Conservation (phyloP, 2,329 filamentous ascomycete species). For the Metarhizium humberi region DNA sequence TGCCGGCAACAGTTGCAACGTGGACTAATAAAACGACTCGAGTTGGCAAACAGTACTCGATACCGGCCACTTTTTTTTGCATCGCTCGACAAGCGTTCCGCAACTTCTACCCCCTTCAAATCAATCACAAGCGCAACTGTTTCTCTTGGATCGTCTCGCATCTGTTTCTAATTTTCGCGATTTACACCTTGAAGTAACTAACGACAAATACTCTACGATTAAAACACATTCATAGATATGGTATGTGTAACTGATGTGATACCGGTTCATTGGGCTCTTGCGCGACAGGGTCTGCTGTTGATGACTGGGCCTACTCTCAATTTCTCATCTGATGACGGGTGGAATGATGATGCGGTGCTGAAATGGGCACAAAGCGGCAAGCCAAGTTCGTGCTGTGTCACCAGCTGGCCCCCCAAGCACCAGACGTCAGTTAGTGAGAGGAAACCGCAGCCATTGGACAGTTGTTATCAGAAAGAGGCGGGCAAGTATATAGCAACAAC, state of each 20-base stretch:
- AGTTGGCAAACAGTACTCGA: not conserved
- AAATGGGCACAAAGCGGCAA: not conserved
- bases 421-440: not conserved
- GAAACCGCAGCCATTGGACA: not conserved
- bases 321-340: not conserved
- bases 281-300: slow-evolving; percentile 9
- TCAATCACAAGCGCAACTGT: not conserved
- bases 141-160: not conserved
- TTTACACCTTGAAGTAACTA: not conserved
- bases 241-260: slow-evolving; percentile 22
- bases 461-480: not conserved
- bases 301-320: not conserved
- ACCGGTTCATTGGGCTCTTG: slow-evolving; percentile 1
- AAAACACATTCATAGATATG: slow-evolving; percentile 3
- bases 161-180: not conserved
- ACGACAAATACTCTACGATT: not conserved
- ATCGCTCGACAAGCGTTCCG: not conserved
- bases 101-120: not conserved
- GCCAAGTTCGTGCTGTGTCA: not conserved
- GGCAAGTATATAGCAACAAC: slow-evolving; percentile 3
- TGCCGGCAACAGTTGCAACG: not conserved
- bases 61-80: not conserved
- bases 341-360: not conserved
- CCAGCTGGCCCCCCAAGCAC: not conserved
- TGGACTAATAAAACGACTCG: not conserved